Evolutionary conservation across 805 yeast genomes (phyloP).

Genomic region (Nakazawaea ambrosiae): DNA sequence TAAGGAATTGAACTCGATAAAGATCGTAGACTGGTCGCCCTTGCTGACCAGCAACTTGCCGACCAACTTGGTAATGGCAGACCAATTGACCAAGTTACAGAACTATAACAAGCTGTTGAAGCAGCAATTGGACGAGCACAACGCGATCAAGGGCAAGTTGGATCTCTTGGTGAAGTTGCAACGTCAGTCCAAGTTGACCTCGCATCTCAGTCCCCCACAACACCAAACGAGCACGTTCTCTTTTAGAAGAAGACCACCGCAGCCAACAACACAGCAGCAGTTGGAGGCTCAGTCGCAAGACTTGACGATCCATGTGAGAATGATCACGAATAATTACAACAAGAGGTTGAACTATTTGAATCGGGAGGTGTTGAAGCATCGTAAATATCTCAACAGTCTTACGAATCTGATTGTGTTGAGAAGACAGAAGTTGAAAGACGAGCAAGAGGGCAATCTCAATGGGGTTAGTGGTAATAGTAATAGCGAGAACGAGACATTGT

Average conservation of each 20-base stretch:
- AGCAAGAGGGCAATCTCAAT: not conserved
- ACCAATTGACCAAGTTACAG: slow-evolving; percentile 33
- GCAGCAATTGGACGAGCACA: slow-evolving; percentile 34
- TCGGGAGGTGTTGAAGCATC: slow-evolving; percentile 36
- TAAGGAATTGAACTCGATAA: slow-evolving; percentile 16
- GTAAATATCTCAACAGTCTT: slow-evolving; percentile 35
- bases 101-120: slow-evolving; percentile 33
- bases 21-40: slow-evolving; percentile 37
- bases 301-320: slow-evolving; percentile 23
- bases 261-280: not conserved
- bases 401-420: slow-evolving; percentile 42
- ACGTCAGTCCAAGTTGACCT: slow-evolving; percentile 8
- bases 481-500: too few species aligned
- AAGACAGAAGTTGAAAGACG: slow-evolving; percentile 21
- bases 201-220: slow-evolving; percentile 3
- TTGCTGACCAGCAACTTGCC: slow-evolving; percentile 20
- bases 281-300: not conserved
- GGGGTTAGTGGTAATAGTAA: too few species aligned
- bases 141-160: slow-evolving; percentile 23
- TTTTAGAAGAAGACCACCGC: slow-evolving; percentile 2
- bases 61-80: slow-evolving; percentile 21
- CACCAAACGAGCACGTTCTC: not conserved
- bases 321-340: slow-evolving; percentile 32
- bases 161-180: not conserved
- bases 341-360: slow-evolving; percentile 35